These are phyloP conservation scores for Lactarius hatsudake DNA, from an alignment of 768 basidiomycete genomes.

Conservation along the genomic window DNA sequence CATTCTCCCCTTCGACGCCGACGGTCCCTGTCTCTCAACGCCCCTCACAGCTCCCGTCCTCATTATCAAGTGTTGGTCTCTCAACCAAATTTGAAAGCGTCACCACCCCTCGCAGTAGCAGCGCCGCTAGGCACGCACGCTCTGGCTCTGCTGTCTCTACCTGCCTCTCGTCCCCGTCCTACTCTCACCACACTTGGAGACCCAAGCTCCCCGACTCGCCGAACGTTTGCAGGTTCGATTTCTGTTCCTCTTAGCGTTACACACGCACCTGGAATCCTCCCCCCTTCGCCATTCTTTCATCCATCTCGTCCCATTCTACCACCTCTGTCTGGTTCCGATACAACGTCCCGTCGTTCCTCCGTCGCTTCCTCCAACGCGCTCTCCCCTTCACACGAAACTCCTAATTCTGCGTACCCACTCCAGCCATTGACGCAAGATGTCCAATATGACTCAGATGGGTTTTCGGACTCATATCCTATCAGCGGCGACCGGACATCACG, in stretches of 20 bases:
- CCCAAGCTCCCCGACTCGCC: slow-evolving; percentile 22
- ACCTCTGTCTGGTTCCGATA: slow-evolving; percentile 38
- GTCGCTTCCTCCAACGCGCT: slow-evolving; percentile 31
- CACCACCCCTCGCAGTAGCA: slow-evolving; percentile 12
- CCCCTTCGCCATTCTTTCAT: slow-evolving; percentile 76
- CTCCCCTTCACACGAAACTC: slow-evolving; percentile 10
- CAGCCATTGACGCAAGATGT: slow-evolving; percentile 39
- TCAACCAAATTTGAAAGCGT: slow-evolving; percentile 24
- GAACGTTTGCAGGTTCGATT: slow-evolving; percentile 8
- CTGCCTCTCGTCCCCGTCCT: slow-evolving; percentile 21
- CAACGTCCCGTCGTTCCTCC: slow-evolving; percentile 34
- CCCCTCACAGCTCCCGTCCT: slow-evolving; percentile 27
- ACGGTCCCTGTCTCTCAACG: slow-evolving; percentile 22
- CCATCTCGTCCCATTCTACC: slow-evolving; percentile 60
- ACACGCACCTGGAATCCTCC: slow-evolving; percentile 72
- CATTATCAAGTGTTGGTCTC: slow-evolving; percentile 26
- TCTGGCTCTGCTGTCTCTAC: slow-evolving; percentile 22
- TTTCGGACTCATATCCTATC: slow-evolving; percentile 27
- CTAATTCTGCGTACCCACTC: slow-evolving; percentile 40
- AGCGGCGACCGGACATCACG: slow-evolving; percentile 16
- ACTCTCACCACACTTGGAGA: slow-evolving; percentile 9
- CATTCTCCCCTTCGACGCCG: slow-evolving; percentile 26
- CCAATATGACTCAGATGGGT: slow-evolving; percentile 46
- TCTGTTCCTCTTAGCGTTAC: slow-evolving; percentile 35
- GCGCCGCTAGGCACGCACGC: slow-evolving; percentile 15